phyloP scores from a whole-genome alignment of 1,284 basidiomycete genomes.

The Amylostereum areolatum region DNA sequence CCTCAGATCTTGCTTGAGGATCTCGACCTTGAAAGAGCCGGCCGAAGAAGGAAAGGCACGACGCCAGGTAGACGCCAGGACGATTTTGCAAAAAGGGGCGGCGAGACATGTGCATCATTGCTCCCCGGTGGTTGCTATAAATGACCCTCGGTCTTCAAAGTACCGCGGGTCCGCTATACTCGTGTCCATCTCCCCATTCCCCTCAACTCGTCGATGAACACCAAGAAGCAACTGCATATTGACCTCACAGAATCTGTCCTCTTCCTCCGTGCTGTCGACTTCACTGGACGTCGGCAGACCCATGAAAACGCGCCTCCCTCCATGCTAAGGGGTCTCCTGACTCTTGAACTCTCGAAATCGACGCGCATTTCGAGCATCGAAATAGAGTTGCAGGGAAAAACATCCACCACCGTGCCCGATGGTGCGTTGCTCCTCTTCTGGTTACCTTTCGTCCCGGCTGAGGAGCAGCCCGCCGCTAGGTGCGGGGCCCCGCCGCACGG shows the following conservation, averaged over 20 bases:
- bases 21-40: too few relatives aligned
- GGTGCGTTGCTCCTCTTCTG: slow-evolving; percentile 40
- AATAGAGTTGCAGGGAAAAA: slow-evolving; percentile 71
- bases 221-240: slow-evolving; percentile 47
- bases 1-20: too few relatives aligned
- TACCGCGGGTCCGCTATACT: not conserved
- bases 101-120: too few relatives aligned
- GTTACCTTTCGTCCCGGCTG: slow-evolving; percentile 1
- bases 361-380: slow-evolving; percentile 85
- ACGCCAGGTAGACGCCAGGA: too few relatives aligned
- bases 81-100: too few relatives aligned
- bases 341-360: slow-evolving; percentile 75
- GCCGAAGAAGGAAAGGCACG: too few relatives aligned
- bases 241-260: slow-evolving; percentile 80
- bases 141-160: too few relatives aligned
- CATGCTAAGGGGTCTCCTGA: slow-evolving; percentile 84
- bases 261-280: slow-evolving; percentile 59
- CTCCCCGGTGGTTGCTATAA: too few relatives aligned
- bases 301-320: slow-evolving; percentile 55
- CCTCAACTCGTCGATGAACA: not conserved
- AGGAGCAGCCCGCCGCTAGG: slow-evolving; percentile 35
- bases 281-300: slow-evolving; percentile 40
- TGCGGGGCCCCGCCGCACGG: slow-evolving; percentile 73
- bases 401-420: slow-evolving; percentile 74
- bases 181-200: not conserved